Base-by-base conservation (phyloP, 192 early-diverging fungal genomes). In the Podila verticillata region DNA sequence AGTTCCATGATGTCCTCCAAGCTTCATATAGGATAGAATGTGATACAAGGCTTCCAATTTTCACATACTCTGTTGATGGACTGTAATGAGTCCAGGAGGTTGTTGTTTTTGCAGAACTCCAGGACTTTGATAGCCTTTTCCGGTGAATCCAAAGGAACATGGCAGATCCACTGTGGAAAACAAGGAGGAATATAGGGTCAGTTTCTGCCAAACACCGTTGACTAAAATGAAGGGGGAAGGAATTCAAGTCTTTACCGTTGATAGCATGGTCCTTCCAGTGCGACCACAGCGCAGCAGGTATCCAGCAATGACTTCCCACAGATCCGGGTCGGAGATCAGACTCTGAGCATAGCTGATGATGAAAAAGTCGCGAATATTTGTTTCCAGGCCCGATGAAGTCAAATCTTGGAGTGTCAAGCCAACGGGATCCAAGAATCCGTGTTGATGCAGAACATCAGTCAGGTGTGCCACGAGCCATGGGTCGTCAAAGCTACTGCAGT, bases 391-490 rank as follows among this genome's bases (percentile, higher is more conserved):
- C 19, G 29, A 20, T 24, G 58, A 22, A 26, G 49, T 26, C 5
- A 63, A 72, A 39, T 80, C 77, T 22, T 72, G 65, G 22, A 86
- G 78, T 30, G 85, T 74, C 0, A 89, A 61, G 7, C 89, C 81
- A 17, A 57, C 34, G 57, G 73, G 87, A 32, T 89, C 82, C 82
- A 93, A 68, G 29, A 68, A 80, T 19, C 66, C 77, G 47, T 80
- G 61, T 22, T 80, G 77, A 7, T 72, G 60, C 12, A 80, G 31
- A 1, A 89, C 73, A 70, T 92, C 90, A 0, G 83, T 68, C 1
- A 90, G 28, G 49, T 93, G 92, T 0, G 91, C 87, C 13, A 89
- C 85, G 10, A 93, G 83, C 91, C 91, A 92, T 5, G 68, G 60
- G 48, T 91, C 85, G 22, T 54, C 65, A 36, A 68, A 61, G 51